Conservation (phyloP, 345 rosid genomes). For the Lepidium aucheri region DNA sequence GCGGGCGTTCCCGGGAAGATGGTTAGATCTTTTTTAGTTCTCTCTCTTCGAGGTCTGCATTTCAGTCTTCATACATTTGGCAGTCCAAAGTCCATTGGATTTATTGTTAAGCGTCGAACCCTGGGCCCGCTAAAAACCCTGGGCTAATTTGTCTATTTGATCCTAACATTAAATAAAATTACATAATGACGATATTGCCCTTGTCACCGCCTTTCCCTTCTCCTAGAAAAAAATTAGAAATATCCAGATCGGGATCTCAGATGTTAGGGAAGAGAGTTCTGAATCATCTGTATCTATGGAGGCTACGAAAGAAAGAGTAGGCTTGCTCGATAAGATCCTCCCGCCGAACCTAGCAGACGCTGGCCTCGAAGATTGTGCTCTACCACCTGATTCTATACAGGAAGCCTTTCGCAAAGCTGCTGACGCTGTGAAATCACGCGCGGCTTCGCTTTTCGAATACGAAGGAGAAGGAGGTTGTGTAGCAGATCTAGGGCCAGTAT, state of each 20-base stretch:
- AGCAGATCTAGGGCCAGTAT: slow-evolving; percentile 8
- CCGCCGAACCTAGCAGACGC: slow-evolving; percentile 65
- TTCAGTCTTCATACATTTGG: background rate
- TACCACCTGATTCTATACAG: slow-evolving; percentile 52
- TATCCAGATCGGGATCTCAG: background rate
- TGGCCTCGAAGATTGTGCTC: slow-evolving; percentile 69
- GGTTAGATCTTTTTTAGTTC: background rate
- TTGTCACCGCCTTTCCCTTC: slow-evolving; percentile 1
- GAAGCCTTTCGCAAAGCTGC: slow-evolving; percentile 71
- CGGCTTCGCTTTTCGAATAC: slow-evolving; percentile 34
- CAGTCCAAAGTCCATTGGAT: background rate
- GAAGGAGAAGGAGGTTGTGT: slow-evolving; percentile 27
- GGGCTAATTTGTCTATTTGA: too few relatives aligned
- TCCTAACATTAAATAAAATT: background rate
- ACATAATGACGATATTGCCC: slow-evolving; percentile 5
- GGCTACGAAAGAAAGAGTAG: slow-evolving; percentile 24
- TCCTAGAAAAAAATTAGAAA: background rate
- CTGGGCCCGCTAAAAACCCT: background rate
- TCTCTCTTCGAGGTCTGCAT: slow-evolving; percentile 12
- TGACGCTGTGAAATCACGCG: slow-evolving; percentile 43
- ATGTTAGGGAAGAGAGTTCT: background rate
- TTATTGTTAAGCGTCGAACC: slow-evolving; percentile 15
- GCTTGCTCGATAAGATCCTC: slow-evolving; percentile 37
- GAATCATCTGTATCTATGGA: slow-evolving; percentile 26
- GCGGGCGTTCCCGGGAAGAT: slow-evolving; percentile 15